Base-by-base conservation (phyloP, 352 stramenopile species). In the Blastocystis sp. region DNA sequence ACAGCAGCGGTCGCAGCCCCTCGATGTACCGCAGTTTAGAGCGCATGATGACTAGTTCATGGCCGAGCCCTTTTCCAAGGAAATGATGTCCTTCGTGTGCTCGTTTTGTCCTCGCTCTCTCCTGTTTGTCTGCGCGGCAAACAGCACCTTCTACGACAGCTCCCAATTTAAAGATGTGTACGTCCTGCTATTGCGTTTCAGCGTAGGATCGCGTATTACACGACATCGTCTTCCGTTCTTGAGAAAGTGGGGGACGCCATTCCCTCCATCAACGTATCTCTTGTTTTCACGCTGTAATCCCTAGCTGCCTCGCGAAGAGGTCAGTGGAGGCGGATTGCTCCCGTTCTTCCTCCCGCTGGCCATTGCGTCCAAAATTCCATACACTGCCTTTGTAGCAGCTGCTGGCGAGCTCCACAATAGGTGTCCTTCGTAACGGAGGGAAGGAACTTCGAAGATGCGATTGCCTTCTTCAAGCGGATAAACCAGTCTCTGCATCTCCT, bases 101-200 rank as follows among this genome's bases (percentile, higher is more conserved):
- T 56, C 21, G 11, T 64, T 61, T 17, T 17, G 34, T 38, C 45
- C 60, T 34, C 41, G 34, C 2, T 59, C 11, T 34, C 14, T 84
- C 4, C 2, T 84, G 17, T 10, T 84, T 5, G 40, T 84, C 14
- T 67, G 52, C 23, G 38, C 48, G 11, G 74, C 45, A 10, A 53
- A 84, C 61, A 84, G 74, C 34, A 84, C 74, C 23, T 84, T 84
- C 28, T 84, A 66, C 38, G 74, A 84, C 34, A 38, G 28, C n/a
- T 64, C 52, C 7, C 23, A 62, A 34, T 11, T 64, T 1, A 62
- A 67, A 40, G 56, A 56, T 38, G 28, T 43, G 74, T 84, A 84
- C 60, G 14, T 21, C 3, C 2, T 2, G 1, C 38, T 52, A 2
- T 43, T 19, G 9, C 10, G 0, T 14, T 84, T 2, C 45, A 38